phyloP scores from a whole-genome alignment of 2,329 filamentous ascomycete species.

The Fusarium tupiense region DNA sequence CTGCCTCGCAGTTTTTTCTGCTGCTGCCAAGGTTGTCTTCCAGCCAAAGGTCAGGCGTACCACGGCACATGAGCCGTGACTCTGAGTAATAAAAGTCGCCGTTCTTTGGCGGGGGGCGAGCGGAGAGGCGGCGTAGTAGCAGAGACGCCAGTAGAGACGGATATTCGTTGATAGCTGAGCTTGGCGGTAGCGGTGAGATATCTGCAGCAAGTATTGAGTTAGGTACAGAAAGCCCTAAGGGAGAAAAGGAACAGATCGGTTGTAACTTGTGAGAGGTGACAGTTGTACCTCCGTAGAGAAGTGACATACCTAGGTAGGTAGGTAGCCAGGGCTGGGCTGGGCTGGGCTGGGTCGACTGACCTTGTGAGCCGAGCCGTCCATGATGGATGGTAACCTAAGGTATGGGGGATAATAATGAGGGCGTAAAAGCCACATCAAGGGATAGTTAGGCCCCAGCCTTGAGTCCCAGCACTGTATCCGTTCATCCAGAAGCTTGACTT shows the following conservation, averaged over 20 bases:
- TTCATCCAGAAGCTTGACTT: neutral
- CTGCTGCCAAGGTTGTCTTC: conserved; percentile 11
- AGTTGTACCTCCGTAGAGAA: neutral
- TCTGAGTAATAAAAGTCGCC: conserved; percentile 24
- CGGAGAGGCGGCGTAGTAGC: conserved; percentile 5
- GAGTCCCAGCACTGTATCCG: neutral
- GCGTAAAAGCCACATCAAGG: conserved; percentile 14
- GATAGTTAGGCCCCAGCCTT: neutral
- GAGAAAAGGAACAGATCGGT: neutral
- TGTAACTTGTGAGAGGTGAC: neutral
- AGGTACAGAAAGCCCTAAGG: neutral
- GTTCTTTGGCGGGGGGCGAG: conserved; percentile 17
- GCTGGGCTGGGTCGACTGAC: conserved; percentile 1
- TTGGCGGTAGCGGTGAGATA: conserved; percentile 6
- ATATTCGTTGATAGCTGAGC: neutral
- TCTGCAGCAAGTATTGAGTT: neutral
- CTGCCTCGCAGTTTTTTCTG: neutral
- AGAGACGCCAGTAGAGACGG: conserved; percentile 13
- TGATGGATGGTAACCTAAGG: neutral
- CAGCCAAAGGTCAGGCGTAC: conserved; percentile 31
- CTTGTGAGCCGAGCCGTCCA: neutral
- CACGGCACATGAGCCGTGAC: conserved; percentile 30
- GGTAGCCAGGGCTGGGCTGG: neutral
- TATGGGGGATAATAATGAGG: neutral
- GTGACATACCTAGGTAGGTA: neutral